Percentiles rank a stretch among this genome's conserved stretches.
These are phyloP conservation scores for Exophiala aquamarina DNA, from an alignment of 2,329 filamentous ascomycete species.

Conservation along the genomic window DNA sequence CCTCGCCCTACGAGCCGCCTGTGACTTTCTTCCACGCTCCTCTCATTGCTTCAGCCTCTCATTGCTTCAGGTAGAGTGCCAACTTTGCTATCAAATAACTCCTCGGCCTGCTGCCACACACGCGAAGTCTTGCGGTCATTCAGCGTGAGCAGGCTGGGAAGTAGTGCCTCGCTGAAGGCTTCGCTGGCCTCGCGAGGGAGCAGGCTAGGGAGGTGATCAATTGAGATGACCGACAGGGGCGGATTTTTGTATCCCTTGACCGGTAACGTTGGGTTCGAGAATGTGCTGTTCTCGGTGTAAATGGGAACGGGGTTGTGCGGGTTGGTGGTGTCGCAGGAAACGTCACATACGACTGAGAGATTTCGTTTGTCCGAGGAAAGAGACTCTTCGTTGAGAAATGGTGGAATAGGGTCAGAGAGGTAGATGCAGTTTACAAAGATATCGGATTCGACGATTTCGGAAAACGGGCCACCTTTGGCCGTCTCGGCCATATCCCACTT, in stretches of 20 bases:
- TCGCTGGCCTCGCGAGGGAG: conserved; percentile 85
- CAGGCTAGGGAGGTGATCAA: conserved; percentile 81
- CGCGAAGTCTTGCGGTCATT: conserved; percentile 68
- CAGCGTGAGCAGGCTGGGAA: conserved; percentile 74
- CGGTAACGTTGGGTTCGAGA: conserved; percentile 80
- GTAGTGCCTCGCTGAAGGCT: conserved; percentile 74
- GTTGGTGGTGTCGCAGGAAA: conserved; percentile 50
- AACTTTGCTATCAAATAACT: conserved; percentile 73
- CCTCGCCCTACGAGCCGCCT: too few relatives aligned
- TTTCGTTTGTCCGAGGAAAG: conserved; percentile 68
- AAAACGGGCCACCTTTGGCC: conserved; percentile 70
- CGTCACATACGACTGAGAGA: conserved; percentile 78
- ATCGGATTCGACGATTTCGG: conserved; percentile 71
- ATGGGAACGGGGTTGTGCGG: conserved; percentile 62
- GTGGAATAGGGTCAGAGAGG: conserved; percentile 73
- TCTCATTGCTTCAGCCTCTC: conserved; percentile 35
- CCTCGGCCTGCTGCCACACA: conserved; percentile 85
- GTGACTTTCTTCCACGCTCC: conserved; percentile 14
- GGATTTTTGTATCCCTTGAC: conserved; percentile 62
- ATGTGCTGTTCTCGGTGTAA: conserved; percentile 82
- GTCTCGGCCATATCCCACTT: conserved; percentile 83
- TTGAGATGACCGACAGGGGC: conserved; percentile 77
- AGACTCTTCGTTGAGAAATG: conserved; percentile 73
- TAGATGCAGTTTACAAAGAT: conserved; percentile 91
- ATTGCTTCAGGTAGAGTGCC: conserved; percentile 57